Evolutionary conservation across 1,139 yeast species (phyloP), one percentile per base, ranked within the genome.

Genomic region (Meyerozyma athensensis): DNA sequence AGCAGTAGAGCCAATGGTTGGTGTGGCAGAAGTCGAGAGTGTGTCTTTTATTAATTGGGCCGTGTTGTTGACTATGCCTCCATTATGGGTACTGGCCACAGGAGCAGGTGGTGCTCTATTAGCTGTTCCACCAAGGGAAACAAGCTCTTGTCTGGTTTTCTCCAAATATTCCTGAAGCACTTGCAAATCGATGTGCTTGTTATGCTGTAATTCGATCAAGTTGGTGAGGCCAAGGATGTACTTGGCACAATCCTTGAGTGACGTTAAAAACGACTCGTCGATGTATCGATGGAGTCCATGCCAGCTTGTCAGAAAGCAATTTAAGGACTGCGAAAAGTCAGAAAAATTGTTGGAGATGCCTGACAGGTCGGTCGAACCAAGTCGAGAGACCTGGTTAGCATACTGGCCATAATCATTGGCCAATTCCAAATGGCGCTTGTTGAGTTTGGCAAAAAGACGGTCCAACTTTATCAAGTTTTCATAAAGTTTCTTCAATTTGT

Each of bases 111-210:
- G 65, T 5, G 59, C 54, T 10, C 26, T 28, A 7, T 16, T 13
- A 3, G 36, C 65, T 4, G 82, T 81, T n/a, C 82, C 74, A 40
- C 79, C 65, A 32, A 86, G 52, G 30, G 67, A 66, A 28, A 78
- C 77, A 44, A 81, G 77, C 47, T 92, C 97, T 22, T 63, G 61
- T 40, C 75, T 72, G 0, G 95, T 79, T 52, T 86, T 84, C 33
- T 72, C 68, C 39, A 89, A 66, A 55, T 90, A 90, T 40, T 85
- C 95, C 33, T 79, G 77, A 36, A 92, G 68, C 35, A 86, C 95
- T 54, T 92, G 97, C 50, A 84, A 79, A 58, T 92, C 98, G 30
- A 90, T 76, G 49, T 86, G 90, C 58, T 90, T 90, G 54, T 87
- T 92, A 53, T 92, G 98, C 46, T 92, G 87, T 39, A 86, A 71